phyloP scores from a whole-genome alignment of 1,284 basidiomycete species.

The Meripilus lineatus region DNA sequence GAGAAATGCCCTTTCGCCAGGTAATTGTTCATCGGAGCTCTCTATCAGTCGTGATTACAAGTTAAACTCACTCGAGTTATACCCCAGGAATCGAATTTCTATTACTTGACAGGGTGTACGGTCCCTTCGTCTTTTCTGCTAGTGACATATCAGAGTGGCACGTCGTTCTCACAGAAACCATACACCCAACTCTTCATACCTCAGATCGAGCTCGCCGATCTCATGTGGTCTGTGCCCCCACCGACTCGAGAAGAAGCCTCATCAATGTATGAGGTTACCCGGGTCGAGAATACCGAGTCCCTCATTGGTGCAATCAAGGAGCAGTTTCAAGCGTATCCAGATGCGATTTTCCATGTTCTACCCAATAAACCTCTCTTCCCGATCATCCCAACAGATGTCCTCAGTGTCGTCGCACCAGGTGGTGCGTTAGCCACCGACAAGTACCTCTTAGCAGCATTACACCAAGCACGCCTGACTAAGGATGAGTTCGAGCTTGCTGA shows the following conservation, averaged over 20 bases:
- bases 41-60: neutral
- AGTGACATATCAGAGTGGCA: conserved; percentile 50
- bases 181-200: conserved; percentile 73
- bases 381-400: conserved; percentile 36
- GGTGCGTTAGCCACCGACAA: conserved; percentile 42
- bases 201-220: conserved; percentile 61
- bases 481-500: conserved; percentile 66
- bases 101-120: conserved; percentile 77
- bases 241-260: conserved; percentile 60
- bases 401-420: conserved; percentile 32
- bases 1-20: conserved; percentile 73
- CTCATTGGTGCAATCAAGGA: conserved; percentile 49
- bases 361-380: conserved; percentile 55
- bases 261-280: conserved; percentile 52
- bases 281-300: conserved; percentile 43
- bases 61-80: neutral
- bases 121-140: conserved; percentile 69
- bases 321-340: conserved; percentile 52
- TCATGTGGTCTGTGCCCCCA: conserved; percentile 86
- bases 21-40: conserved; percentile 16
- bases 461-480: conserved; percentile 75
- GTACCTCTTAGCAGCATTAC: conserved; percentile 71
- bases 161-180: conserved; percentile 40
- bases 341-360: conserved; percentile 60
- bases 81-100: conserved; percentile 79